A percentile compares a stretch with the other conserved stretches of the same genome.
Evolutionary conservation across 345 rosid species (phyloP).

Genomic region (Salix viminalis): DNA sequence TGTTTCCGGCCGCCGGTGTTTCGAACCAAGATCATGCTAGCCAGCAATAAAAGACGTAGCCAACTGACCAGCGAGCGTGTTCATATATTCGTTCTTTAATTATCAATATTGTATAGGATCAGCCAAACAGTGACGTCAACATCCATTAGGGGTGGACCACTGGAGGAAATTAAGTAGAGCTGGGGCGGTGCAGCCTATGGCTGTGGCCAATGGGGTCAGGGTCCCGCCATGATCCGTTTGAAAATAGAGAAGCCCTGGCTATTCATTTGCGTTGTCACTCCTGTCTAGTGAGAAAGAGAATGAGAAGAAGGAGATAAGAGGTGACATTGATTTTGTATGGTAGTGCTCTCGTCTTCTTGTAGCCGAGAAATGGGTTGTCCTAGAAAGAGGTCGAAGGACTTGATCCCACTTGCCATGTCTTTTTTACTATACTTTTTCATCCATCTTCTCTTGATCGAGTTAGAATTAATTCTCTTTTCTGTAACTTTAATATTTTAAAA

Average conservation of each 20-base stretch:
- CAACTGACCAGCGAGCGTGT: background rate
- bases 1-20: conserved; percentile 16
- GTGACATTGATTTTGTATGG: conserved; percentile 4
- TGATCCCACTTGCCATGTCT: background rate
- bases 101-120: background rate
- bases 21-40: background rate
- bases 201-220: conserved; percentile 16
- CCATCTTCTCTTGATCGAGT: background rate
- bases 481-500: background rate
- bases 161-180: background rate
- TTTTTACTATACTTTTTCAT: background rate
- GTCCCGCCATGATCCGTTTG: conserved; percentile 16
- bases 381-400: background rate
- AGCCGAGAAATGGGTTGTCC: conserved; percentile 21
- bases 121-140: background rate
- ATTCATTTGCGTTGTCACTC: conserved; percentile 20
- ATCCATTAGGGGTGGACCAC: conserved; percentile 18
- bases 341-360: conserved; percentile 3
- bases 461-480: background rate
- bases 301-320: background rate
- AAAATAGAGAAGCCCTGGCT: conserved; percentile 12
- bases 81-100: background rate
- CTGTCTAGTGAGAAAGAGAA: background rate
- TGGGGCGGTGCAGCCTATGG: conserved; percentile 14
- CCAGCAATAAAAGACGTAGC: background rate